Base-by-base conservation (phyloP, 805 yeast genomes). In the Crinitomyces ghanaensis region DNA sequence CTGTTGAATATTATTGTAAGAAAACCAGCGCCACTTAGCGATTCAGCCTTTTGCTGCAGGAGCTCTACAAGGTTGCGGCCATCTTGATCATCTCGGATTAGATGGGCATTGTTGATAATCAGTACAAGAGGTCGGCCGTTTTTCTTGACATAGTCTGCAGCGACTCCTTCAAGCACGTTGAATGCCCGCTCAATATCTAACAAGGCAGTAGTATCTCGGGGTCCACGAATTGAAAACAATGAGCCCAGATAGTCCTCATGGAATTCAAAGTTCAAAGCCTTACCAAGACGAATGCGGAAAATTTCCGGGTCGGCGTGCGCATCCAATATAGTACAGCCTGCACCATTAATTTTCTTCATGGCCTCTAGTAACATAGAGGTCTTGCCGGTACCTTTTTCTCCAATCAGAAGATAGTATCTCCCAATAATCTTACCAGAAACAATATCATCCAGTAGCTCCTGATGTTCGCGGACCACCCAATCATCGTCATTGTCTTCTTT, bases 361-460 rank as follows among this genome's bases (percentile, higher is more conserved):
- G 84, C 68, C 42, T 81, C 84, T 45, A 78, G 54, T 11, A 82
- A 63, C 61, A 83, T 66, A 1, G 88, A 75, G 1, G 85, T 75
- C 50, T 81, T 81, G 2, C 93, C 93, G 0, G 91, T 81, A 1
- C 93, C 93, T 50, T 82, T 81, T 51, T 81, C 93, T 19, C 93
- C 93, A 26, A 82, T 68, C 7, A 82, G 49, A 30, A 82, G 57
- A 48, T 72, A 77, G 55, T 81, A 82, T 12, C 88, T 53, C 0
- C 93, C 93, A 4, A 55, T 56, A 2, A 69, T 57, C n/a, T 65
- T 54, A 1, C 93, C 93, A 6, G 66, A 50, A 3, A 82, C 64
- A 19, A 81, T 72, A 23, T 69, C 72, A 54, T 82, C 82, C 20
- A 81, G 50, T 6, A 73, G 48, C 17, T 60, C 46, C 45, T 81